Evolutionary conservation across 257 asterid species (phyloP).

Genomic region (Plectranthus barbatus): DNA sequence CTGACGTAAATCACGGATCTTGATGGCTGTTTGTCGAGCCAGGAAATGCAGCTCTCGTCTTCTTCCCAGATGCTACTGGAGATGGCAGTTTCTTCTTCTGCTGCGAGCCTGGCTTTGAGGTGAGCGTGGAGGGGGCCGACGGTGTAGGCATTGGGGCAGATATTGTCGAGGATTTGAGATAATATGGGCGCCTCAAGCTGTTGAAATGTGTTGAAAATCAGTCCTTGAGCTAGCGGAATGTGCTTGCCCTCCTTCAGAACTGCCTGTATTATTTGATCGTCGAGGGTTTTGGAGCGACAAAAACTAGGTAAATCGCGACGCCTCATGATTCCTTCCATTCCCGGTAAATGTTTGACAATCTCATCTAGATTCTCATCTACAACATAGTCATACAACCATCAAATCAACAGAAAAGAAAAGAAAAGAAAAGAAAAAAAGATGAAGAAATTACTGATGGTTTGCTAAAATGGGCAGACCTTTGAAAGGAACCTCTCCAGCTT

Average conservation of each 20-base stretch:
- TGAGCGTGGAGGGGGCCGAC: slow-evolving; percentile 64
- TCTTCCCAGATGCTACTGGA: slow-evolving; percentile 41
- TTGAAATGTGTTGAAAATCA: slow-evolving; percentile 63
- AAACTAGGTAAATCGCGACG: slow-evolving; percentile 74
- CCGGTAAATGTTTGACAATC: slow-evolving; percentile 30
- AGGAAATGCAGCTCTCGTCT: slow-evolving; percentile 39
- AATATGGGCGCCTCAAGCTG: slow-evolving; percentile 41
- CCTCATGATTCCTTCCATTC: slow-evolving; percentile 55
- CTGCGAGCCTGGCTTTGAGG: slow-evolving; percentile 17
- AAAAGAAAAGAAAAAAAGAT: no score
- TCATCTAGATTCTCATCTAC: slow-evolving; percentile 45
- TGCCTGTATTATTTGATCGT: slow-evolving; percentile 15
- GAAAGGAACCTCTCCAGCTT: slow-evolving; percentile 55
- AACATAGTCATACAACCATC: not conserved
- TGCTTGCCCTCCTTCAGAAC: not conserved
- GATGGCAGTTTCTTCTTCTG: not conserved
- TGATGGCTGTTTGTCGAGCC: slow-evolving; percentile 46
- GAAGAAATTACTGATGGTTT: no score
- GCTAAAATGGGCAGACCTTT: slow-evolving; percentile 23
- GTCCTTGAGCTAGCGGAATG: slow-evolving; percentile 36
- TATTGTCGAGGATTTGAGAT: slow-evolving; percentile 21
- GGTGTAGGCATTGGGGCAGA: slow-evolving; percentile 42
- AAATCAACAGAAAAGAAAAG: not conserved
- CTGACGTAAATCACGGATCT: slow-evolving; percentile 51
- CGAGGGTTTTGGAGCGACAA: slow-evolving; percentile 26